Evolutionary conservation across 768 basidiomycete genomes (phyloP).

Genomic region (Jaapia argillacea): DNA sequence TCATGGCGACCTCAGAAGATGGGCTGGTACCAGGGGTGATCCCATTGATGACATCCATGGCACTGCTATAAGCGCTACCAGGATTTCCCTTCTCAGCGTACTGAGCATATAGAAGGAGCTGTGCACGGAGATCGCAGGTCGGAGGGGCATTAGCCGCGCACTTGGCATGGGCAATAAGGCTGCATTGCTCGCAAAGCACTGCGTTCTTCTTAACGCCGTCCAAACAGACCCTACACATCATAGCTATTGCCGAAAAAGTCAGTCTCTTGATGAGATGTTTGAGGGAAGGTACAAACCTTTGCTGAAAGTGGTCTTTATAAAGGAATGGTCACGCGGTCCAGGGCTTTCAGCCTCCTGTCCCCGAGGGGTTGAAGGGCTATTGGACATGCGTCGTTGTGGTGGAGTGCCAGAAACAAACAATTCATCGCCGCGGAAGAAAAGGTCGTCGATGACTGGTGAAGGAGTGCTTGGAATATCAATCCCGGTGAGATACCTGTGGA

Average conservation of each 20-base stretch:
- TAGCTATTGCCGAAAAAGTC: slow-evolving; percentile 37
- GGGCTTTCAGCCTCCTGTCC: slow-evolving; percentile 31
- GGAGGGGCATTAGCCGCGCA: slow-evolving; percentile 67
- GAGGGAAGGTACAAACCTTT: slow-evolving; percentile 55
- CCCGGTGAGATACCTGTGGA: slow-evolving; percentile 35
- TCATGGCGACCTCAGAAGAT: slow-evolving; percentile 44
- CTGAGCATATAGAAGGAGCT: slow-evolving; percentile 69
- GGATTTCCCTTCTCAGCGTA: slow-evolving; percentile 64
- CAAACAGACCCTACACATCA: slow-evolving; percentile 80
- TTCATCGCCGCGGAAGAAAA: background rate
- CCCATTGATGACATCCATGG: slow-evolving; percentile 34
- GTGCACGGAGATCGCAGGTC: slow-evolving; percentile 74
- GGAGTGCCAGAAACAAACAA: background rate
- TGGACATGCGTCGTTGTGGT: slow-evolving; percentile 11
- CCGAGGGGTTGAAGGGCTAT: slow-evolving; percentile 22
- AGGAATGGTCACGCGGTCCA: slow-evolving; percentile 64
- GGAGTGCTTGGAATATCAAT: slow-evolving; percentile 35
- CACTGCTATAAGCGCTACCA: slow-evolving; percentile 39
- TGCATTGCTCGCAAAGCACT: slow-evolving; percentile 83
- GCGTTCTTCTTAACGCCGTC: slow-evolving; percentile 76
- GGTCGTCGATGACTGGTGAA: background rate
- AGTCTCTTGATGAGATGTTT: slow-evolving; percentile 2
- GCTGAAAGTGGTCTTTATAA: slow-evolving; percentile 88
- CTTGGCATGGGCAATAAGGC: slow-evolving; percentile 77
- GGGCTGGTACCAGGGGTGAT: slow-evolving; percentile 25